These are phyloP conservation scores for Lipomyces sp. DNA, from an alignment of 805 yeast species.

Conservation along the genomic window DNA sequence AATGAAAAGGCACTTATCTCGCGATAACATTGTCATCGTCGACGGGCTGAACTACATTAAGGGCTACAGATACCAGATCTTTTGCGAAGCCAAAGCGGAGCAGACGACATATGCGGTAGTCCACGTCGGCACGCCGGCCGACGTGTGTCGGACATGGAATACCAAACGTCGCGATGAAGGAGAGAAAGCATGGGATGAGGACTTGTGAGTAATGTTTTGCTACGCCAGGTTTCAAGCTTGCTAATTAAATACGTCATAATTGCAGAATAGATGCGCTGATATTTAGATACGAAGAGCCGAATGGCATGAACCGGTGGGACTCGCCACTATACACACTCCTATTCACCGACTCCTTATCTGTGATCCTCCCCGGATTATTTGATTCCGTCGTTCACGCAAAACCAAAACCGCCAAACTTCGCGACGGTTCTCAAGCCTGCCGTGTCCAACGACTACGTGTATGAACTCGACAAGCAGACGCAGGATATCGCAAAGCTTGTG, in stretches of 20 bases:
- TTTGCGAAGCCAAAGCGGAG: constrained; percentile 85
- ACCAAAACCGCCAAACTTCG: constrained; percentile 75
- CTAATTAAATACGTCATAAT: background rate
- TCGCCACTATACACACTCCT: constrained; percentile 78
- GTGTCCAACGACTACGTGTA: constrained; percentile 71
- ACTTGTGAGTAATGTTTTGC: constrained; percentile 22
- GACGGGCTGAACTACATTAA: constrained; percentile 88
- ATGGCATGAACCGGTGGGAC: constrained; percentile 84
- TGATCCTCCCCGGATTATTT: constrained; percentile 60
- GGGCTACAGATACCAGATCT: constrained; percentile 91
- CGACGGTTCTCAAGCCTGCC: constrained; percentile 79
- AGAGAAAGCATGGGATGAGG: constrained; percentile 27
- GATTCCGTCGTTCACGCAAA: constrained; percentile 46
- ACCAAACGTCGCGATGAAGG: constrained; percentile 2
- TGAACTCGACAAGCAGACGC: constrained; percentile 70
- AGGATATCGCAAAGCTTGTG: constrained; percentile 58
- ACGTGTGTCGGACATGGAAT: constrained; percentile 64
- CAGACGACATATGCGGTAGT: constrained; percentile 80
- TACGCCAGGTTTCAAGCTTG: no score
- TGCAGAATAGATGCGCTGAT: constrained; percentile 54
- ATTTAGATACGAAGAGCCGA: constrained; percentile 93
- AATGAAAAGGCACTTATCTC: constrained; percentile 73
- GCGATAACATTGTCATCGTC: constrained; percentile 69
- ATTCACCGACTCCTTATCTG: constrained; percentile 45
- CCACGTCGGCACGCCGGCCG: constrained; percentile 69